phyloP scores from a whole-genome alignment of 1,139 yeast genomes.

The Zhuliangozyma blackwelliae region DNA sequence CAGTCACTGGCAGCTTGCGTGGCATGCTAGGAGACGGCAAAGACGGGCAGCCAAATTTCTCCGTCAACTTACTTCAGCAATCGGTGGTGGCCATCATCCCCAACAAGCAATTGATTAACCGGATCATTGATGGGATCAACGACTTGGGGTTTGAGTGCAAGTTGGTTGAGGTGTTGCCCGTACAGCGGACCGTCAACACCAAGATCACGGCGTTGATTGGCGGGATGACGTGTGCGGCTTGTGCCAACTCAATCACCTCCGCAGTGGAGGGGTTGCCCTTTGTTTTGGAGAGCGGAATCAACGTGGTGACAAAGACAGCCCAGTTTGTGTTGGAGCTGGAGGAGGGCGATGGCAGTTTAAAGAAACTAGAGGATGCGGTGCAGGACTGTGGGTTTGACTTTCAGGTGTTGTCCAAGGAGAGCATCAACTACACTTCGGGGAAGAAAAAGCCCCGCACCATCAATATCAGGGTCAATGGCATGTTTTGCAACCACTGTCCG shows the following conservation, averaged over 20 bases:
- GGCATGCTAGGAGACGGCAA: conserved; percentile 2
- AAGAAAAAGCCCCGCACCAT: conserved; percentile 51
- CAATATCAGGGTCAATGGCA: conserved; percentile 57
- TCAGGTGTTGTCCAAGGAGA: conserved; percentile 34
- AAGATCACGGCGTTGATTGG: conserved; percentile 60
- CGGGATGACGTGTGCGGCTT: conserved; percentile 75
- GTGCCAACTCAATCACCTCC: conserved; percentile 52
- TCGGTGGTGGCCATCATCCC: conserved; percentile 45
- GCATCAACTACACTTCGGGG: conserved; percentile 42
- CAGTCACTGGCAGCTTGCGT: conserved; percentile 44
- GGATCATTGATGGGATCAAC: conserved; percentile 41
- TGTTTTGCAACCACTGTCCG: conserved; percentile 73
- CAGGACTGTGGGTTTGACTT: conserved; percentile 70
- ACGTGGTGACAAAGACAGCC: conserved; percentile 58
- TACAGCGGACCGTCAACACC: conserved; percentile 42
- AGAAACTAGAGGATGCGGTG: conserved; percentile 42
- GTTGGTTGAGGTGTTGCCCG: conserved; percentile 57
- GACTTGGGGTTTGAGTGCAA: conserved; percentile 58
- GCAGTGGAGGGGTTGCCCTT: conserved; percentile 51
- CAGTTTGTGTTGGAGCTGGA: conserved; percentile 49
- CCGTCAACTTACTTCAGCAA: conserved; percentile 42
- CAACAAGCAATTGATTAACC: conserved; percentile 50
- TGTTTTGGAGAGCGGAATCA: conserved; percentile 51
- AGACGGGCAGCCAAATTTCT: conserved; percentile 22
- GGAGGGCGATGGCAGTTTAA: conserved; percentile 22